Evolutionary conservation across 2,329 filamentous ascomycete genomes (phyloP).

Genomic region (Cyphellophora europaea): DNA sequence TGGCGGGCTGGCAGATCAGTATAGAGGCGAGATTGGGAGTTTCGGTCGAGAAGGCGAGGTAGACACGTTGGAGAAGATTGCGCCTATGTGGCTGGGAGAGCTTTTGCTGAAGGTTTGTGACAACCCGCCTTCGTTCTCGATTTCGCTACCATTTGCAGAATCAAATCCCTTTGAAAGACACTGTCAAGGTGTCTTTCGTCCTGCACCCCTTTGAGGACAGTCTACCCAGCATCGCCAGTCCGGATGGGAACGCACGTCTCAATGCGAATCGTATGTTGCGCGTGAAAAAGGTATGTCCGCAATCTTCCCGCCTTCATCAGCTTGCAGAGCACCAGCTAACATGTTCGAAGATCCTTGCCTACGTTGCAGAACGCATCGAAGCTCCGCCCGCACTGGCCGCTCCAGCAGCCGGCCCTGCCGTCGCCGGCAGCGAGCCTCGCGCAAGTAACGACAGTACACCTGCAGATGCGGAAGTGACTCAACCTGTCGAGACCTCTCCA

Average conservation of each 20-base stretch:
- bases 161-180: conserved; percentile 74
- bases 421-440: neutral
- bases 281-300: no score
- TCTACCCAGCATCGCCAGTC: conserved; percentile 63
- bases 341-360: conserved; percentile 91
- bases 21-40: conserved; percentile 75
- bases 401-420: conserved; percentile 5
- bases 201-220: conserved; percentile 70
- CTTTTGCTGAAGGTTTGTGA: conserved; percentile 63
- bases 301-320: no score
- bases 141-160: conserved; percentile 52
- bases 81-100: conserved; percentile 87
- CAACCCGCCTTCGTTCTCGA: no score
- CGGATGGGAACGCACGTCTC: conserved; percentile 75
- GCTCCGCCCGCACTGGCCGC: conserved; percentile 30
- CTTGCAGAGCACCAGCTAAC: no score
- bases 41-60: conserved; percentile 66
- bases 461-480: conserved; percentile 1
- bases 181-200: conserved; percentile 90
- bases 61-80: conserved; percentile 77
- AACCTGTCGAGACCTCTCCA: neutral
- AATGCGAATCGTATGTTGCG: conserved; percentile 96
- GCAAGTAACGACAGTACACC: conserved; percentile 1
- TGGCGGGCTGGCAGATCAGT: conserved; percentile 69
- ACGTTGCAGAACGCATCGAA: conserved; percentile 88